These are phyloP conservation scores for Fraxinus anomala DNA, from an alignment of 257 asterid genomes.

Conservation along the genomic window DNA sequence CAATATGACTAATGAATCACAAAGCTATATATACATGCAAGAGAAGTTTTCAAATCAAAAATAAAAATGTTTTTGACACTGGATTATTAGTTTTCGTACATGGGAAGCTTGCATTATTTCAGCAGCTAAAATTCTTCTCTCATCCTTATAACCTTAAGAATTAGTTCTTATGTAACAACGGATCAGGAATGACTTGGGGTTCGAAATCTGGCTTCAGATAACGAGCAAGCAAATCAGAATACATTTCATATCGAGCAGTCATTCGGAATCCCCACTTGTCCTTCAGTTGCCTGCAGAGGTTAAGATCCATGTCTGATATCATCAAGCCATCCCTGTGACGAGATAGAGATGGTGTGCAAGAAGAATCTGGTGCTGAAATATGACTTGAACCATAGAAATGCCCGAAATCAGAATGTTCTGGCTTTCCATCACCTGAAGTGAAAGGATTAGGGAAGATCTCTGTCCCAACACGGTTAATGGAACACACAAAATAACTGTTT, in stretches of 20 bases:
- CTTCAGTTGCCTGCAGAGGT: constrained; percentile 84
- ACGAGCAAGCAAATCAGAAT: constrained; percentile 63
- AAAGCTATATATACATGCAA: not conserved
- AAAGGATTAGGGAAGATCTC: constrained; percentile 84
- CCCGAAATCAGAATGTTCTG: constrained; percentile 84
- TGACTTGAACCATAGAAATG: constrained; percentile 96
- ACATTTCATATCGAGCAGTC: constrained; percentile 86
- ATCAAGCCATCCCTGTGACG: constrained; percentile 74
- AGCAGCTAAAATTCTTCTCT: not conserved
- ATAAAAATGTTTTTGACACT: not conserved
- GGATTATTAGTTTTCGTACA: not conserved
- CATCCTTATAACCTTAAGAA: not conserved
- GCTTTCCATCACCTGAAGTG: constrained; percentile 96
- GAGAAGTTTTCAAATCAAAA: not conserved
- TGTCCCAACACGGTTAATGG: constrained; percentile 91
- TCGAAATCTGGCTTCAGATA: constrained; percentile 78
- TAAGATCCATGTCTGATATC: constrained; percentile 83
- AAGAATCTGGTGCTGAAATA: constrained; percentile 85
- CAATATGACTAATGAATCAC: not conserved
- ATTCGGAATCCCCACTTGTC: constrained; percentile 97
- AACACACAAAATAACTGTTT: constrained; percentile 79
- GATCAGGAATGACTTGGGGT: constrained; percentile 85
- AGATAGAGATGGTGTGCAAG: constrained; percentile 86
- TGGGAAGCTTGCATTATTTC: constrained; percentile 2
- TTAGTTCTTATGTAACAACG: constrained; percentile 52